These are phyloP conservation scores for Corymbia maculata DNA, from an alignment of 345 rosid genomes.

Conservation along the genomic window DNA sequence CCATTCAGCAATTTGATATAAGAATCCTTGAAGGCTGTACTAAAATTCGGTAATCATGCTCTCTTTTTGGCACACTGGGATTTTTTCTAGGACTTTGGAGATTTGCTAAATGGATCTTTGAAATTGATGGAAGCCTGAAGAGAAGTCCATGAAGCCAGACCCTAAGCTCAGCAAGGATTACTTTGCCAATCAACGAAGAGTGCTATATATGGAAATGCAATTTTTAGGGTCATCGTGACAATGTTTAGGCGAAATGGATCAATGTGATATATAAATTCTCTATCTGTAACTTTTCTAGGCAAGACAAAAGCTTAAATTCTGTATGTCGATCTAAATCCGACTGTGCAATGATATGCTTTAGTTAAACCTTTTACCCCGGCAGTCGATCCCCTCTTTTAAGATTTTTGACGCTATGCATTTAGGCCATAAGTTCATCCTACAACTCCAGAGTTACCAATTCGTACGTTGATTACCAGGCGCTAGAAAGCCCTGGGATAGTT, in stretches of 20 bases:
- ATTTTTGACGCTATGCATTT: not conserved
- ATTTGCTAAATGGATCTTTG: too few relatives aligned
- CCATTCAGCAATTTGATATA: too few relatives aligned
- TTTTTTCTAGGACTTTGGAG: too few relatives aligned
- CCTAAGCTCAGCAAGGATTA: too few relatives aligned
- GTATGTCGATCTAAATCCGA: too few relatives aligned
- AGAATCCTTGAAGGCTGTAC: too few relatives aligned
- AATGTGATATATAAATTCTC: not conserved
- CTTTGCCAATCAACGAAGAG: not conserved
- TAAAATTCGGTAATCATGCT: too few relatives aligned
- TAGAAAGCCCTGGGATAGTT: not conserved
- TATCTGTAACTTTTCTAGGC: too few relatives aligned
- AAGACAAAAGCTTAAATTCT: not conserved
- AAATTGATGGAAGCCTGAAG: too few relatives aligned
- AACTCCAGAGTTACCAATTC: not conserved
- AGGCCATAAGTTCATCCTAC: not conserved
- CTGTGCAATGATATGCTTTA: not conserved
- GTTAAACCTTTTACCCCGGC: not conserved
- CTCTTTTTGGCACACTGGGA: too few relatives aligned
- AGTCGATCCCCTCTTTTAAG: not conserved
- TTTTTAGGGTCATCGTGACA: not conserved
- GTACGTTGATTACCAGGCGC: not conserved
- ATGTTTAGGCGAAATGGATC: not conserved
- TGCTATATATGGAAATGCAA: not conserved
- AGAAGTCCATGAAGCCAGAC: too few relatives aligned